Conservation (phyloP, 1,284 basidiomycete genomes). For the Polyporus tsugae region DNA sequence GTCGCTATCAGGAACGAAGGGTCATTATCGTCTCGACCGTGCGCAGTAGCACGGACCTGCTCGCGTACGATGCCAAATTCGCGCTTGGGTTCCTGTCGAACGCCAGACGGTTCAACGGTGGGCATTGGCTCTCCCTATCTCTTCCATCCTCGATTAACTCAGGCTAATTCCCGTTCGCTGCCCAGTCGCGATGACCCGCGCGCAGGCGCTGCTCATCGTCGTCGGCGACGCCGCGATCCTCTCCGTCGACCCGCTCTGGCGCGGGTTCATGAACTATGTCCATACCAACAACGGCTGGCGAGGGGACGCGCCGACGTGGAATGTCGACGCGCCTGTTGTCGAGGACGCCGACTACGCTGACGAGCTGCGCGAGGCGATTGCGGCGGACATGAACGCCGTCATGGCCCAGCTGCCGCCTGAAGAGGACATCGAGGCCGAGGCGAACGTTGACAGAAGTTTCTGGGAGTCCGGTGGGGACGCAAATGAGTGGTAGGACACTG, state of each 20-base stretch:
- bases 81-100: conserved; percentile 57
- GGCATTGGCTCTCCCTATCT: neutral
- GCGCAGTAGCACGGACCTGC: conserved; percentile 48
- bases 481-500: neutral
- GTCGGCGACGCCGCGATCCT: conserved; percentile 64
- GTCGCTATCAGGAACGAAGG: conserved; percentile 53
- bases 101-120: conserved; percentile 56
- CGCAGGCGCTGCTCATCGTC: conserved; percentile 64
- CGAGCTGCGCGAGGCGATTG: conserved; percentile 42
- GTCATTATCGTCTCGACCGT: conserved; percentile 57
- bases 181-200: conserved; percentile 52
- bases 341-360: conserved; percentile 42
- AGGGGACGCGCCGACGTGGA: conserved; percentile 59
- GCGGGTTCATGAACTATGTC: conserved; percentile 60
- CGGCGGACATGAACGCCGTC: conserved; percentile 60
- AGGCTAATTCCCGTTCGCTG: no score
- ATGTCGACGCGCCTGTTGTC: conserved; percentile 45
- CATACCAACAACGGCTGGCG: conserved; percentile 55
- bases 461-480: conserved; percentile 6
- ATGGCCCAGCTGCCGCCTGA: conserved; percentile 56
- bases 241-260: conserved; percentile 59
- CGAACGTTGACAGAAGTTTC: conserved; percentile 31
- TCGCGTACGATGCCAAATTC: conserved; percentile 51
- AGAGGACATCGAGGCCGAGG: conserved; percentile 40
- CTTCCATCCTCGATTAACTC: no score